A percentile compares a stretch with the other conserved stretches of the same genome.
These are phyloP conservation scores for Dictyostelium citrinum DNA, from an alignment of 78 protist genomes.

Conservation along the genomic window DNA sequence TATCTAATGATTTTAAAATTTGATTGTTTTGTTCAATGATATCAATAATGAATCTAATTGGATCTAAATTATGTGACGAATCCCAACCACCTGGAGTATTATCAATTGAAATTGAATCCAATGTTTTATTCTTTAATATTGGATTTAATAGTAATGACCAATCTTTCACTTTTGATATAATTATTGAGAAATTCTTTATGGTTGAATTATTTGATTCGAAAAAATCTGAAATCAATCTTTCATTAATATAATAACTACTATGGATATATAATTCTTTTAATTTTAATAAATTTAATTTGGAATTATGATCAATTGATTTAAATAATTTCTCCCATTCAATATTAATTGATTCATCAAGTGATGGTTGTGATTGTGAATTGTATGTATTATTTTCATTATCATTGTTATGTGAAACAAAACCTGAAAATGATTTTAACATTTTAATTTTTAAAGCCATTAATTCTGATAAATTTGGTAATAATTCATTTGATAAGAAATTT, in stretches of 20 bases:
- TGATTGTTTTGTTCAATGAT: neutral
- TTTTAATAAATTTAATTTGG: neutral
- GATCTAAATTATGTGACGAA: neutral
- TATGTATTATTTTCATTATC: neutral
- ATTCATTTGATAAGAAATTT: neutral
- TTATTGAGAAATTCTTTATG: neutral
- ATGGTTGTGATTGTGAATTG: no score
- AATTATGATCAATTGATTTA: neutral
- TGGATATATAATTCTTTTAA: neutral
- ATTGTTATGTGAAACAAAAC: neutral
- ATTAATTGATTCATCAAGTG: neutral
- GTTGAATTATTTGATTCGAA: neutral
- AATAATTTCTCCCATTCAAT: neutral
- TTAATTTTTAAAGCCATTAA: neutral
- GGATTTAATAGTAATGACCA: neutral
- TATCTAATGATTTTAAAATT: neutral
- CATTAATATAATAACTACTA: neutral
- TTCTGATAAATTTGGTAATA: neutral
- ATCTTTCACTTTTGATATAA: neutral
- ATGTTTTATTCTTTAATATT: neutral
- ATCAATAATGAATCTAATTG: neutral
- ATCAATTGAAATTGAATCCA: neutral
- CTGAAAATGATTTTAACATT: neutral
- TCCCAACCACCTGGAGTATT: neutral
- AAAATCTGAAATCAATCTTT: neutral